Conservation (phyloP, 176 grass and related monocot species). For the Triticum turgidum region DNA sequence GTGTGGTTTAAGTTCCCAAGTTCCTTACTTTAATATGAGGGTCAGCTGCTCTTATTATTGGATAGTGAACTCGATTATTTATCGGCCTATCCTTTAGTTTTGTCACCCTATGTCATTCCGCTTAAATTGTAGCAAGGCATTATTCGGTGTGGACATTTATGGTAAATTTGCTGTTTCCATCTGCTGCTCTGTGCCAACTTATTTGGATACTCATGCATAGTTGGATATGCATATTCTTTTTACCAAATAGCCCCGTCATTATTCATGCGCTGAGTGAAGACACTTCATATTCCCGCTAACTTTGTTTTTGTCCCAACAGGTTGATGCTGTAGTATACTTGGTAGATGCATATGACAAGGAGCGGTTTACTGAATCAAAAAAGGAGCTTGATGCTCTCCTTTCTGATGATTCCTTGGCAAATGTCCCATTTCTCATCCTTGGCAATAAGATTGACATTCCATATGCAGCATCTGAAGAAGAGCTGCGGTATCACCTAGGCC, state of each 20-base stretch:
- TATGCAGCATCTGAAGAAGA: constrained; percentile 79
- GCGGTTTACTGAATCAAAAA: constrained; percentile 72
- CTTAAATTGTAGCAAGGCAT: neutral
- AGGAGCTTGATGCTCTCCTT: constrained; percentile 66
- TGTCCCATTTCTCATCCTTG: constrained; percentile 74
- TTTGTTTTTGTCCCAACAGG: constrained; percentile 38
- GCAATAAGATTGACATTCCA: constrained; percentile 79
- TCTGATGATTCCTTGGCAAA: constrained; percentile 70
- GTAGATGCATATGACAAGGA: constrained; percentile 81
- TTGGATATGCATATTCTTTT: neutral
- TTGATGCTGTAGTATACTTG: constrained; percentile 79
- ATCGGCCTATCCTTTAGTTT: neutral
- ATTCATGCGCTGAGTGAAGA: neutral
- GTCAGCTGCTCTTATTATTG: neutral
- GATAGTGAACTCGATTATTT: neutral
- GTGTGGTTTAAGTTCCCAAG: neutral
- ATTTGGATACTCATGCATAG: neutral
- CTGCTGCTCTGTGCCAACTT: neutral
- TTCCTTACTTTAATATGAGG: neutral
- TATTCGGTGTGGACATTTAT: neutral
- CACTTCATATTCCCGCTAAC: neutral
- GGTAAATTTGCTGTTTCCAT: neutral
- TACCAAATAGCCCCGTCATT: neutral
- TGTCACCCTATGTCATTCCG: neutral
- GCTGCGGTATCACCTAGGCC: constrained; percentile 67